phyloP scores from a whole-genome alignment of 768 basidiomycete genomes.

The Neoboletus magnificus region DNA sequence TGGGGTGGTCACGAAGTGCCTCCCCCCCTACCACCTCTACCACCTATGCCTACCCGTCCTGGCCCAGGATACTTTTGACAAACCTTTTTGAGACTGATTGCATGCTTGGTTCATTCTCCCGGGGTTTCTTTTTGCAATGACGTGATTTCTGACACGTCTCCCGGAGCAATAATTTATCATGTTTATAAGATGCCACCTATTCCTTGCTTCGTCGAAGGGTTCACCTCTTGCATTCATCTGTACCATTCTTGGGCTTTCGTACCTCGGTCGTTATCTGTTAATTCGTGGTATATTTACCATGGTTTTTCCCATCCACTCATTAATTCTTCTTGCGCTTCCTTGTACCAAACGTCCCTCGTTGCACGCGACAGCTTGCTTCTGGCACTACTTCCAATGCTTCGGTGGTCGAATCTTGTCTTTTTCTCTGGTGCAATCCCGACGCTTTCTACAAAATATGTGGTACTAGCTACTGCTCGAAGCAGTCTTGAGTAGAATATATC shows the following conservation, averaged over 20 bases:
- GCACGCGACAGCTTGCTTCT: conserved; percentile 5
- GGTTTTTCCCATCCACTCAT: neutral
- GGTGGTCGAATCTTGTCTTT: neutral
- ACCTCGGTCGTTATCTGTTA: conserved; percentile 1
- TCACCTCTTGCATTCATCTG: conserved; percentile 7
- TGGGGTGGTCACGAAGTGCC: conserved; percentile 15
- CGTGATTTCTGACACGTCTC: neutral
- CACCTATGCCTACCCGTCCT: conserved; percentile 14
- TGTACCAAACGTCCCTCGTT: conserved; percentile 5
- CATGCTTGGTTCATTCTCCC: conserved; percentile 5
- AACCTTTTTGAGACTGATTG: neutral
- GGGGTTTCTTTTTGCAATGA: neutral
- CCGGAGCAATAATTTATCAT: conserved; percentile 27
- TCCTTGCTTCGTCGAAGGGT: conserved; percentile 5
- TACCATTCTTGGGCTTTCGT: conserved; percentile 11
- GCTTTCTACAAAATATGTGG: neutral
- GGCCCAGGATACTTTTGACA: conserved; percentile 29
- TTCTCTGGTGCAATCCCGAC: neutral
- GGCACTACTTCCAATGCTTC: neutral
- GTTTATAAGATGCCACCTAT: conserved; percentile 23
- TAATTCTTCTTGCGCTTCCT: conserved; percentile 10
- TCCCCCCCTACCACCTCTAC: conserved; percentile 23
- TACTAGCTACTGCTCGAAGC: conserved; percentile 6
- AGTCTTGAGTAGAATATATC: conserved; percentile 6
- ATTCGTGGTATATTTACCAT: conserved; percentile 2